Conservation (phyloP, 768 basidiomycete genomes). For the Tylopilus intermedius region DNA sequence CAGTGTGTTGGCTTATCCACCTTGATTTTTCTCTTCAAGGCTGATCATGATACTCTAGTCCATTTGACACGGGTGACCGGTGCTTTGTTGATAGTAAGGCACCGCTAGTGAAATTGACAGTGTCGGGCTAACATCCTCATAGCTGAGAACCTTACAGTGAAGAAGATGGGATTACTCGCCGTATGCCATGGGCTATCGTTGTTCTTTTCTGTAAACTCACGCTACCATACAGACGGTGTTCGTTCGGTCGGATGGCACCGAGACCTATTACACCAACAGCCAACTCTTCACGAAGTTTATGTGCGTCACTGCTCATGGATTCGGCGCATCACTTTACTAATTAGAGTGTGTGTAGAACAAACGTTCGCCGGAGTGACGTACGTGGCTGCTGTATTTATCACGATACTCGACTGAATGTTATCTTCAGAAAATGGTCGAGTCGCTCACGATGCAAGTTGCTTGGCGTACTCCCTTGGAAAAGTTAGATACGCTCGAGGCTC, state of each 20-base stretch:
- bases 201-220: not conserved
- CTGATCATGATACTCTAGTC: constrained; percentile 36
- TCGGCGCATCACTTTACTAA: not conserved
- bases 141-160: constrained; percentile 71
- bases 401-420: constrained; percentile 9
- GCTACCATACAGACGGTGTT: constrained; percentile 52
- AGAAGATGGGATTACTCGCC: constrained; percentile 76
- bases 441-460: constrained; percentile 61
- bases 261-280: constrained; percentile 80
- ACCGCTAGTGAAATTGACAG: not conserved
- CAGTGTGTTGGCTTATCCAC: constrained; percentile 49
- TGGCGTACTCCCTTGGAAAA: constrained; percentile 73
- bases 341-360: constrained; percentile 42
- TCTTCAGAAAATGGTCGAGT: constrained; percentile 61
- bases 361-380: constrained; percentile 68
- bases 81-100: constrained; percentile 60
- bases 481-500: constrained; percentile 62
- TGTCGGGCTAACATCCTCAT: constrained; percentile 5
- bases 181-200: constrained; percentile 30
- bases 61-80: constrained; percentile 80
- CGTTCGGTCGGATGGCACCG: constrained; percentile 65
- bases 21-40: not conserved
- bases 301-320: constrained; percentile 32
- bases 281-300: constrained; percentile 73
- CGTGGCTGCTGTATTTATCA: constrained; percentile 16